These are phyloP conservation scores for Neonectria punicea DNA, from an alignment of 2,329 filamentous ascomycete species.

Conservation along the genomic window DNA sequence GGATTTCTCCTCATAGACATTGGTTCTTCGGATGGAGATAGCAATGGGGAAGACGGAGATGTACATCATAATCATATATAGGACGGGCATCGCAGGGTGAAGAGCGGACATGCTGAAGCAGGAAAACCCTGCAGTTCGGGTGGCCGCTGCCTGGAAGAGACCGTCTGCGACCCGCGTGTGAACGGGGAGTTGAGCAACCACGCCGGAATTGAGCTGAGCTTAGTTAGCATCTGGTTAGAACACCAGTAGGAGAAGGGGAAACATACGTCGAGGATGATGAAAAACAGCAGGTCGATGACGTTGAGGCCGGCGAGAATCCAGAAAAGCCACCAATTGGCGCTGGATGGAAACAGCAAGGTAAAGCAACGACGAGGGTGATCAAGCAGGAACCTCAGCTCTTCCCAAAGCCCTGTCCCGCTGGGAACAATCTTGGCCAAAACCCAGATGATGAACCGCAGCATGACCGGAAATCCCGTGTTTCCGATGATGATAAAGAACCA, in stretches of 20 bases:
- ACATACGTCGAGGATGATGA: slow-evolving; percentile 88
- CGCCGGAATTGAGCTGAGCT: slow-evolving; percentile 73
- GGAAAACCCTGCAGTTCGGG: slow-evolving; percentile 89
- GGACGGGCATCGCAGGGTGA: slow-evolving; percentile 91
- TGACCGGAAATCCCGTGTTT: slow-evolving; percentile 94
- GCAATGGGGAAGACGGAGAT: slow-evolving; percentile 97
- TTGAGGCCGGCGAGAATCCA: slow-evolving; percentile 86
- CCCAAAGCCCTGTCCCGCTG: slow-evolving; percentile 77
- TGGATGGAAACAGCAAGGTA: slow-evolving; percentile 89
- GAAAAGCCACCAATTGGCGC: slow-evolving; percentile 96
- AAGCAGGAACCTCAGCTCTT: slow-evolving; percentile 89
- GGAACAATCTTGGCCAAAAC: slow-evolving; percentile 74
- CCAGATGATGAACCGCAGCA: slow-evolving; percentile 96
- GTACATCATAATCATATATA: slow-evolving; percentile 99
- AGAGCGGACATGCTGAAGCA: slow-evolving; percentile 81
- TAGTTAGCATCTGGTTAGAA: slow-evolving; percentile 34
- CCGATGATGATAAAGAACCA: slow-evolving; percentile 92
- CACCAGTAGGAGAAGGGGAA: background rate
- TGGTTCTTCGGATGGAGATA: slow-evolving; percentile 92
- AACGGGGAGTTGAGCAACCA: slow-evolving; percentile 74
- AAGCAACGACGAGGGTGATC: slow-evolving; percentile 97
- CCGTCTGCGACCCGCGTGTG: slow-evolving; percentile 85
- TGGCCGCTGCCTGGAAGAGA: slow-evolving; percentile 89
- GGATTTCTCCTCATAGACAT: slow-evolving; percentile 94
- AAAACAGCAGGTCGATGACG: slow-evolving; percentile 86